Base-by-base conservation (phyloP, 2,329 filamentous ascomycete species). In the Fusarium sp. region DNA sequence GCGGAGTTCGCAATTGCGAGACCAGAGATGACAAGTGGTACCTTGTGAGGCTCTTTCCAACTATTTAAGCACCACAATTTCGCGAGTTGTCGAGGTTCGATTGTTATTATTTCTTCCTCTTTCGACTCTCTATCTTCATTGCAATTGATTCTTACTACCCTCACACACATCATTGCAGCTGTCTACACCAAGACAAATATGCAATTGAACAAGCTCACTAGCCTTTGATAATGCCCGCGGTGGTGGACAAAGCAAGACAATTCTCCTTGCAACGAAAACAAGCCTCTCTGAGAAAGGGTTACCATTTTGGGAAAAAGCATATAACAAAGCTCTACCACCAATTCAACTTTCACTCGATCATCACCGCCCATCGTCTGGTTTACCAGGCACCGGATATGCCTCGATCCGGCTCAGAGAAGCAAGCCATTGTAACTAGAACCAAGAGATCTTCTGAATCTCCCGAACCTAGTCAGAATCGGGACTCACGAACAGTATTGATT, bases 171-270 rank as follows among this genome's bases (percentile, higher is more conserved):
- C 28, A 14, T 16, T 42, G 18, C 42, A 46, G 40, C 41, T 20
- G 37, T 27, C 48, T 27, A 41, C 40, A 21, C 37, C 55, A 42
- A 23, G 45, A 42, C 34, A 32, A 68, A 63, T 23, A 73, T 74
- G 72, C 55, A 51, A 62, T 49, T 64, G 51, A 42, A 59, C 32
- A 43, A 46, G 50, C 49, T 42, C 30, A 48, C 42, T 53, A 58
- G 60, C 55, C 61, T 60, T 68, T 61, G 55, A 75, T 72, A 69
- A 75, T 75, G 73, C 73, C 73, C 68, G 74, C 73, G 48, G 73
- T 74, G 68, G 69, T 59, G 69, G 73, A 75, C 63, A 75, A 75
- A 67, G 73, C 72, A 61, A 73, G 63, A 50, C 63, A 66, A 54
- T 74, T 71, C 55, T 74, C 72, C 63, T 69, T 61, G 47, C 58